Percentiles rank a stretch among this genome's conserved stretches.
phyloP scores from a whole-genome alignment of 371 early-diverging fungal species.

The Syncephalis fuscata region DNA sequence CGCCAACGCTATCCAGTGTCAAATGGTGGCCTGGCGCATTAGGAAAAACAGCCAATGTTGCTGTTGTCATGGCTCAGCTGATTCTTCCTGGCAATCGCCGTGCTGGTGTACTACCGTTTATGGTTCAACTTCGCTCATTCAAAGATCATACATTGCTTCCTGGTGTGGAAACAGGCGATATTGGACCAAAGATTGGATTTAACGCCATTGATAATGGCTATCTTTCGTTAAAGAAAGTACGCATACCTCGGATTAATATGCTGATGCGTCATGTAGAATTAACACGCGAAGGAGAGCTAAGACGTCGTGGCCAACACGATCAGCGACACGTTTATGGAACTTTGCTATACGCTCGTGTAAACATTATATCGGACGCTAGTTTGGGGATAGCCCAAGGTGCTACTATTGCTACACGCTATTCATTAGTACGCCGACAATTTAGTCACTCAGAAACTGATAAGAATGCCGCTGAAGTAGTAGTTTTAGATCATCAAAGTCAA shows the following conservation, averaged over 20 bases:
- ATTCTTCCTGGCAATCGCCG: conserved; percentile 46
- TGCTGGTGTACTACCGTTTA: conserved; percentile 63
- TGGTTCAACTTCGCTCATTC: conserved; percentile 51
- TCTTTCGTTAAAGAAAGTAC: conserved; percentile 68
- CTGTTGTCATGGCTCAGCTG: conserved; percentile 64
- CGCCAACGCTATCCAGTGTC: conserved; percentile 77
- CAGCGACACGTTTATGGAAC: conserved; percentile 61
- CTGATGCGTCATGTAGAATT: conserved; percentile 91
- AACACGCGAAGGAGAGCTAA: conserved; percentile 42
- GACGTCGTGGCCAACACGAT: conserved; percentile 24
- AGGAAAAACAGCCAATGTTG: conserved; percentile 73
- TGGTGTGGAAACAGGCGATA: conserved; percentile 51
- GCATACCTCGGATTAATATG: conserved; percentile 67
- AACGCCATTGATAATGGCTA: conserved; percentile 75
- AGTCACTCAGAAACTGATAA: conserved; percentile 15
- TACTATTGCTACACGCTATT: conserved; percentile 65
- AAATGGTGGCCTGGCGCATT: conserved; percentile 97
- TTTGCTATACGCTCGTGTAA: conserved; percentile 60
- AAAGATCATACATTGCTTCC: conserved; percentile 32
- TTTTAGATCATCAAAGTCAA: conserved; percentile 64
- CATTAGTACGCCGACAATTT: conserved; percentile 67
- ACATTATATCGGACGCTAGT: conserved; percentile 32
- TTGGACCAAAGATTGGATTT: conserved; percentile 63
- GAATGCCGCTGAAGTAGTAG: conserved; percentile 40
- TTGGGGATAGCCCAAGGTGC: conserved; percentile 44